phyloP scores from a whole-genome alignment of 129 eudicot genomes.

The Artemisia annua region DNA sequence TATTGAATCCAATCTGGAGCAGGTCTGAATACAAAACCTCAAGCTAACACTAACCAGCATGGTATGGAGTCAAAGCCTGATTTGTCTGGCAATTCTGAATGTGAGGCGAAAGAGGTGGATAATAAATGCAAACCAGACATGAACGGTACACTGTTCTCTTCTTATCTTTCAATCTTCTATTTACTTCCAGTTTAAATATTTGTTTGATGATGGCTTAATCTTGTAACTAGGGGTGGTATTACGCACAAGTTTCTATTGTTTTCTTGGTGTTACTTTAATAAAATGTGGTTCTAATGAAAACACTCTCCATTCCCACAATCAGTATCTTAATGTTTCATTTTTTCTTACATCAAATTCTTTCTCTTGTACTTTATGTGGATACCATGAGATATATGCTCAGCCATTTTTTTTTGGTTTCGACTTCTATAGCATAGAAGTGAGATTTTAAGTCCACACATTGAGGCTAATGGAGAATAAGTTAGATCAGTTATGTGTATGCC shows the following conservation, averaged over 20 bases:
- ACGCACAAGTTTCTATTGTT: conserved; percentile 1
- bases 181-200: not conserved
- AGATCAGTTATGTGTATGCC: too few relatives aligned
- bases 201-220: conserved; percentile 2
- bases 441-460: too few relatives aligned
- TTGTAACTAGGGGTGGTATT: not conserved
- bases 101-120: conserved; percentile 39
- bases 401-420: too few relatives aligned
- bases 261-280: not conserved
- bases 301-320: too few relatives aligned
- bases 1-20: conserved; percentile 16
- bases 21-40: conserved; percentile 43
- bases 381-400: too few relatives aligned
- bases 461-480: too few relatives aligned
- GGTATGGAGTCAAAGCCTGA: conserved; percentile 26
- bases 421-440: too few relatives aligned
- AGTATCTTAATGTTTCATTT: too few relatives aligned
- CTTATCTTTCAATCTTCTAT: not conserved
- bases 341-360: too few relatives aligned
- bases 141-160: conserved; percentile 30
- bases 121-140: conserved; percentile 17
- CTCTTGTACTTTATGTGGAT: too few relatives aligned
- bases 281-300: not conserved
- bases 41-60: conserved; percentile 31
- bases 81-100: conserved; percentile 27